Conservation (phyloP, 441 rosid species). For the Euphorbia corollata region DNA sequence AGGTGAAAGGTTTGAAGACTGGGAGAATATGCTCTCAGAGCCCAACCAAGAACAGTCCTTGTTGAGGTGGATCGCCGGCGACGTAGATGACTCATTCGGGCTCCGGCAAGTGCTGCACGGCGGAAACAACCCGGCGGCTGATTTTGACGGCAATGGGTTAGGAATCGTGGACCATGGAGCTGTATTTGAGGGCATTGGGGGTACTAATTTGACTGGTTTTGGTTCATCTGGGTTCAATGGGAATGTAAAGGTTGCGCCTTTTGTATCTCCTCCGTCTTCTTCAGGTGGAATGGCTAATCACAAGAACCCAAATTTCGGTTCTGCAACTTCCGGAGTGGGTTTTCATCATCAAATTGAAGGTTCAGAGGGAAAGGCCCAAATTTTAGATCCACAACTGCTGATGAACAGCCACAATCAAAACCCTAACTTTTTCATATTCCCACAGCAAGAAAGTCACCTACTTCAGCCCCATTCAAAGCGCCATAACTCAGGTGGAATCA, state of each 20-base stretch:
- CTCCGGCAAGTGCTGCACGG: slow-evolving; percentile 43
- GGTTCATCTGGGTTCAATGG: slow-evolving; percentile 26
- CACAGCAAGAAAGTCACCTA: slow-evolving; percentile 30
- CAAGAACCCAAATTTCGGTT: slow-evolving; percentile 21
- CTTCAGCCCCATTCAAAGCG: slow-evolving; percentile 41
- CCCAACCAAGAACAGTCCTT: slow-evolving; percentile 48
- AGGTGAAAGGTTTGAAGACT: slow-evolving; percentile 42
- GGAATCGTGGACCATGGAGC: slow-evolving; percentile 34
- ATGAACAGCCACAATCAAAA: slow-evolving; percentile 31
- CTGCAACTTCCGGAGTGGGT: slow-evolving; percentile 15
- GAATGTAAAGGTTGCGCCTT: slow-evolving; percentile 21
- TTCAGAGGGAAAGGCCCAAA: slow-evolving; percentile 37
- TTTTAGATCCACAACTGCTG: slow-evolving; percentile 31
- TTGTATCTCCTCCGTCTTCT: slow-evolving; percentile 20
- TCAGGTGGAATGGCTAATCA: slow-evolving; percentile 13
- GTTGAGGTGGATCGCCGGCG: slow-evolving; percentile 43
- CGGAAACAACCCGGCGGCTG: slow-evolving; percentile 30
- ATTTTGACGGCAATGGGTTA: slow-evolving; percentile 27
- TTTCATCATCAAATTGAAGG: slow-evolving; percentile 27
- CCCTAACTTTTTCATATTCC: slow-evolving; percentile 34
- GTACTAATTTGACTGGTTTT: slow-evolving; percentile 24
- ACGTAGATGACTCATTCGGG: slow-evolving; percentile 44
- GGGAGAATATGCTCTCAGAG: slow-evolving; percentile 47
- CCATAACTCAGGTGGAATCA: slow-evolving; percentile 29
- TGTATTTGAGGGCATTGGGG: slow-evolving; percentile 28